Evolutionary conservation across 257 asterid genomes (phyloP).

Genomic region (Fraxinus americana): DNA sequence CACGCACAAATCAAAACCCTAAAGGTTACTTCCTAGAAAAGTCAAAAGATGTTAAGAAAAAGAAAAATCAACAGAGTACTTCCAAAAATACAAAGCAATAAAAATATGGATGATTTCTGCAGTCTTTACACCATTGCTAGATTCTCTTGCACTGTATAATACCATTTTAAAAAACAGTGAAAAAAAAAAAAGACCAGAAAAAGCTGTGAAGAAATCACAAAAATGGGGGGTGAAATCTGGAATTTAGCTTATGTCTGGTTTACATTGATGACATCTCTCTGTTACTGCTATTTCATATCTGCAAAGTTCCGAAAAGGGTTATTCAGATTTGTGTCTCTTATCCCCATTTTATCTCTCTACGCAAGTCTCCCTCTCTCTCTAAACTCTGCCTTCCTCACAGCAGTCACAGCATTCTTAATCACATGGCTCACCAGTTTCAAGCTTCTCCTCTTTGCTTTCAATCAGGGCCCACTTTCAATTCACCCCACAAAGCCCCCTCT

Average conservation of each 20-base stretch:
- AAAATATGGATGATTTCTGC: background rate
- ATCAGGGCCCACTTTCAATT: constrained; percentile 51
- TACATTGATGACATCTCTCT: constrained; percentile 37
- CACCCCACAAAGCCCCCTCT: constrained; percentile 35
- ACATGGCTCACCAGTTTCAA: constrained; percentile 64
- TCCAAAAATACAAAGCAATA: too few species aligned
- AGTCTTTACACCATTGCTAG: background rate
- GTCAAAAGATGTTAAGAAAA: too few species aligned
- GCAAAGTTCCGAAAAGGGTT: constrained; percentile 43
- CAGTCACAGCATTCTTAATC: constrained; percentile 41
- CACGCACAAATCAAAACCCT: too few species aligned
- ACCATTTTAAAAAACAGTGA: too few species aligned
- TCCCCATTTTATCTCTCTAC: constrained; percentile 50
- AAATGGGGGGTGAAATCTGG: constrained; percentile 49
- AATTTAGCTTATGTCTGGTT: constrained; percentile 29
- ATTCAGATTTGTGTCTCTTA: constrained; percentile 48
- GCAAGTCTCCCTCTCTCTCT: constrained; percentile 41
- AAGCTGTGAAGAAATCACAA: background rate
- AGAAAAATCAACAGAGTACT: too few species aligned
- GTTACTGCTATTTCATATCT: constrained; percentile 42
- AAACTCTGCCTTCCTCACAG: constrained; percentile 41
- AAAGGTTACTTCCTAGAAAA: too few species aligned
- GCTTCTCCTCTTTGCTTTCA: constrained; percentile 61
- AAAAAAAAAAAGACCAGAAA: background rate
- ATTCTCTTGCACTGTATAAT: background rate